Conservation (phyloP, 768 basidiomycete species). For the Amanita rimosa region DNA sequence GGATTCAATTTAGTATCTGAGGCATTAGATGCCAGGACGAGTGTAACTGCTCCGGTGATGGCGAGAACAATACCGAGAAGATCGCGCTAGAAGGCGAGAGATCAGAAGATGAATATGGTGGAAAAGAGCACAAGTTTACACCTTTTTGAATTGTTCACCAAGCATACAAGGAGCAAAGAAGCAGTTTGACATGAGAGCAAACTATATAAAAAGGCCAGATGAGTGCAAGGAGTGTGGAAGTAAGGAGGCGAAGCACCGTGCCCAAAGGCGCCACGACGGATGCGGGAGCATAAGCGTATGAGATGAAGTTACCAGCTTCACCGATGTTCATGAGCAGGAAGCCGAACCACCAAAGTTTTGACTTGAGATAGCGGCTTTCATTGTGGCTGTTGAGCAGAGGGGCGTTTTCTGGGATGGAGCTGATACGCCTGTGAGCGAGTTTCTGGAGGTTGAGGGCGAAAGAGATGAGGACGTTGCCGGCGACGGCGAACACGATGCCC, state of each 20-base stretch:
- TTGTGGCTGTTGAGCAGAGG: constrained; percentile 15
- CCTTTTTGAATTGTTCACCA: constrained; percentile 72
- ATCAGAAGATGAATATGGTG: constrained; percentile 8
- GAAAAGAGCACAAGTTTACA: constrained; percentile 19
- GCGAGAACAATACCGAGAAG: constrained; percentile 71
- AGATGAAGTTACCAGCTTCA: constrained; percentile 83
- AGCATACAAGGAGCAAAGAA: constrained; percentile 84
- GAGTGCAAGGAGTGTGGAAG: constrained; percentile 58
- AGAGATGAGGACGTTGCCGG: constrained; percentile 82
- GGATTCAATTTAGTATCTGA: constrained; percentile 64
- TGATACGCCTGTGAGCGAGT: constrained; percentile 70
- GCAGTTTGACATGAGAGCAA: constrained; percentile 93
- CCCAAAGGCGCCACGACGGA: constrained; percentile 93
- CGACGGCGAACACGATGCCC: constrained; percentile 75
- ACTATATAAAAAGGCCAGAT: constrained; percentile 42
- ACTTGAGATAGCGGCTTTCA: constrained; percentile 72
- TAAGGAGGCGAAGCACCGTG: constrained; percentile 47
- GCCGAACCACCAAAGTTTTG: constrained; percentile 87
- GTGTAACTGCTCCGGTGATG: constrained; percentile 81
- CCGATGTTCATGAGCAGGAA: constrained; percentile 86
- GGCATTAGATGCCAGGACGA: constrained; percentile 74
- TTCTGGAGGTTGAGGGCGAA: constrained; percentile 91
- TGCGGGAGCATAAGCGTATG: constrained; percentile 83
- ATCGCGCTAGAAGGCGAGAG: constrained; percentile 42
- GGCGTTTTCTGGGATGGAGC: constrained; percentile 23